Percentiles rank a stretch among this genome's conserved stretches.
Evolutionary conservation across 768 basidiomycete genomes (phyloP).

Genomic region (Pleurotus ostreatus): DNA sequence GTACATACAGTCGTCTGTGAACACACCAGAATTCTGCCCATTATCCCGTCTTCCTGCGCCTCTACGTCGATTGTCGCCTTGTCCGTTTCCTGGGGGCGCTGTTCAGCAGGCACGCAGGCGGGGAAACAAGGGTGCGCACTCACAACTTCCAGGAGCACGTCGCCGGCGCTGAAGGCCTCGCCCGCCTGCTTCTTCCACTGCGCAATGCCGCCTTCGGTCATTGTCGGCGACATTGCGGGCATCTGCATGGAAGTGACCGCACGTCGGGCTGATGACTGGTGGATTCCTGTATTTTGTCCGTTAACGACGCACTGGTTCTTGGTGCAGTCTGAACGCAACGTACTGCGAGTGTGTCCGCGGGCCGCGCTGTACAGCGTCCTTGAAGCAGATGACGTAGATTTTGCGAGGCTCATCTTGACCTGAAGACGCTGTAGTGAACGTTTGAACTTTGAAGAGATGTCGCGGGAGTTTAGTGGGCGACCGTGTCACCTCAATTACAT

Average conservation of each 20-base stretch:
- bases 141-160: conserved; percentile 88
- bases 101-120: neutral
- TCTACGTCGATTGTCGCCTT: conserved; percentile 98
- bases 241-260: conserved; percentile 79
- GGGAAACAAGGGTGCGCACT: conserved; percentile 23
- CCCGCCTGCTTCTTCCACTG: conserved; percentile 90
- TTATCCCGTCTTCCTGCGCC: conserved; percentile 92
- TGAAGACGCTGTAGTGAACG: neutral
- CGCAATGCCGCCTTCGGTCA: conserved; percentile 92
- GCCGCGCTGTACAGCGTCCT: neutral
- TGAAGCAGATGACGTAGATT: neutral
- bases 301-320: neutral
- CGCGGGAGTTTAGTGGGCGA: too few species aligned
- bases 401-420: neutral
- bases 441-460: neutral
- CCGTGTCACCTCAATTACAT: neutral
- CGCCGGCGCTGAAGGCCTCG: conserved; percentile 74
- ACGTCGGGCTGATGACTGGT: conserved; percentile 42
- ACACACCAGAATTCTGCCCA: conserved; percentile 90
- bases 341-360: neutral
- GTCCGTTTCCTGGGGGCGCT: conserved; percentile 71
- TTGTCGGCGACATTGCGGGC: conserved; percentile 97
- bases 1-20: neutral
- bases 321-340: neutral
- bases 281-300: conserved; percentile 39